A percentile compares a stretch with the other conserved stretches of the same genome.
phyloP scores from a whole-genome alignment of 2,329 filamentous ascomycete species.

The Botryotinia globosa region DNA sequence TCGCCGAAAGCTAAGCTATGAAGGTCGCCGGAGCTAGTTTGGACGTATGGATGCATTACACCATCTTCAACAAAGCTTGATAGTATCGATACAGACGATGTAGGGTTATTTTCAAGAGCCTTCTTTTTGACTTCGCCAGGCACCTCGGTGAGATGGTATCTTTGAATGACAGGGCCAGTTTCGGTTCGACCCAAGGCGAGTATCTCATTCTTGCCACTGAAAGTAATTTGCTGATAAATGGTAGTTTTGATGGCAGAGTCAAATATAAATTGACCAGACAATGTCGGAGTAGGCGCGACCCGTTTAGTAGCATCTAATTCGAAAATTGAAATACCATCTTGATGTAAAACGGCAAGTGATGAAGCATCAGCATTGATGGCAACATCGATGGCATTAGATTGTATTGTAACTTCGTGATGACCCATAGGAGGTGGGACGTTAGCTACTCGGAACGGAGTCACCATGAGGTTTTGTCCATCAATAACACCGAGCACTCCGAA shows the following conservation, averaged over 20 bases:
- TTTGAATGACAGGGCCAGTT: conserved; percentile 25
- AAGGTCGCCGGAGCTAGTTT: conserved; percentile 34
- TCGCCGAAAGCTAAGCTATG: conserved; percentile 34
- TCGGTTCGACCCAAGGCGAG: conserved; percentile 27
- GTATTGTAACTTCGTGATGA: conserved; percentile 66
- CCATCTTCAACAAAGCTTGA: conserved; percentile 32
- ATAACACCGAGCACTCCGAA: conserved; percentile 78
- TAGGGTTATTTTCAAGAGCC: conserved; percentile 19
- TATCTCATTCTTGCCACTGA: conserved; percentile 29
- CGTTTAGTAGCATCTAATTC: conserved; percentile 63
- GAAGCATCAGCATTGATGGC: conserved; percentile 65
- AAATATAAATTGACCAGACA: conserved; percentile 45
- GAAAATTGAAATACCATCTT: conserved; percentile 64
- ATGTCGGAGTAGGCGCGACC: conserved; percentile 46
- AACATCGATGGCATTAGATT: conserved; percentile 68
- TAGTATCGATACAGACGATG: conserved; percentile 27
- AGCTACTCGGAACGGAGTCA: conserved; percentile 80
- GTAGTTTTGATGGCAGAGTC: conserved; percentile 29
- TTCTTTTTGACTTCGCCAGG: conserved; percentile 33
- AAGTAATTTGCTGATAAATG: conserved; percentile 35
- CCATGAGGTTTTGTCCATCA: conserved; percentile 74
- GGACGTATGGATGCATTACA: conserved; percentile 31
- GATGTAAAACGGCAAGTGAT: conserved; percentile 70
- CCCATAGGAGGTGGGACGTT: conserved; percentile 94
- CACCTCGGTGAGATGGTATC: conserved; percentile 34